These are phyloP conservation scores for Cerioporus squamosus DNA, from an alignment of 1,284 basidiomycete genomes.

Conservation along the genomic window DNA sequence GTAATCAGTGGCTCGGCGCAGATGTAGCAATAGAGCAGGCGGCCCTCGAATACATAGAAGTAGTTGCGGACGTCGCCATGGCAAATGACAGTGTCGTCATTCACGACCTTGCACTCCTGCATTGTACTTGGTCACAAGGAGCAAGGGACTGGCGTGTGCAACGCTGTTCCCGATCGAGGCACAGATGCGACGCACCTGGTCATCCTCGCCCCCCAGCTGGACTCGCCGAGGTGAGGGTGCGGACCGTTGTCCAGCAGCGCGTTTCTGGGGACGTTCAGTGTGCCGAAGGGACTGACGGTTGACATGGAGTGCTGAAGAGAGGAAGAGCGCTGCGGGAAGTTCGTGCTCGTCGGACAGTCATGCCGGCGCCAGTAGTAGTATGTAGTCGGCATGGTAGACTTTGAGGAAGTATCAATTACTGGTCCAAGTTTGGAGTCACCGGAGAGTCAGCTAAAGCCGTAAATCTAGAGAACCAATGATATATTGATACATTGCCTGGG, in stretches of 20 bases:
- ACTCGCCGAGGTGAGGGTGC: constrained; percentile 30
- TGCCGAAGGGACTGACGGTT: constrained; percentile 70
- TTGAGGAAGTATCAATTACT: no score
- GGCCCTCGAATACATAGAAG: constrained; percentile 97
- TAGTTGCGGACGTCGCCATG: constrained; percentile 98
- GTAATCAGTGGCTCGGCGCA: constrained; percentile 66
- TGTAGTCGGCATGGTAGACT: no score
- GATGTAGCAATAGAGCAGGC: constrained; percentile 88
- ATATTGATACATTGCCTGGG: no score
- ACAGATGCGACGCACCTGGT: constrained; percentile 89
- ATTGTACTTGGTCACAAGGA: constrained; percentile 96
- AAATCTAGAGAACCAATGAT: no score
- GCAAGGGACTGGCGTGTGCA: no score
- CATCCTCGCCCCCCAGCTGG: constrained; percentile 61
- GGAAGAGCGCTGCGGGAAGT: constrained; percentile 46
- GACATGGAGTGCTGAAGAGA: constrained; percentile 54
- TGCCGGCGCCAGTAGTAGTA: no score
- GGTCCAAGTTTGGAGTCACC: no score
- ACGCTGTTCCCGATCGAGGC: constrained; percentile 86
- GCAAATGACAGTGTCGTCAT: constrained; percentile 88
- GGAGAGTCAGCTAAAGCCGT: no score
- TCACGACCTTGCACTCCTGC: constrained; percentile 81
- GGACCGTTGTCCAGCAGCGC: constrained; percentile 53
- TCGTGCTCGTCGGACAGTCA: no score
- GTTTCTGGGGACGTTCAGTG: constrained; percentile 77